Evolutionary conservation across 2,329 filamentous ascomycete species (phyloP).

Genomic region (Aurifilum marmelostoma): DNA sequence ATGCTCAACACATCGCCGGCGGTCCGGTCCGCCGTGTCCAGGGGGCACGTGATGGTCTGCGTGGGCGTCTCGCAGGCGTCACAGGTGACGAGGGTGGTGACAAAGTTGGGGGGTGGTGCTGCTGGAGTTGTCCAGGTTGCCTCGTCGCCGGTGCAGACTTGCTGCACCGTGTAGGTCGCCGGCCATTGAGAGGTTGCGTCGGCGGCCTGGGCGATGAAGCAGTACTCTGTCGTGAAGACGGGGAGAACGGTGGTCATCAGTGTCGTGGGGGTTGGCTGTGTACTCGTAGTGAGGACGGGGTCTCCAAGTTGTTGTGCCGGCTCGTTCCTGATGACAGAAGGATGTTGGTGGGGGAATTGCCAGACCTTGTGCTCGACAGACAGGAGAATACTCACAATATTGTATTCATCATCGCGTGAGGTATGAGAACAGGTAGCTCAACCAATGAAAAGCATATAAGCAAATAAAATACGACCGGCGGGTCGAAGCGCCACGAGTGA

Average conservation of each 20-base stretch:
- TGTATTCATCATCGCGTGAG: background rate
- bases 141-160: constrained; percentile 40
- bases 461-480: background rate
- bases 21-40: constrained; percentile 38
- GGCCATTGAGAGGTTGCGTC: constrained; percentile 44
- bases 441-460: background rate
- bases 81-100: constrained; percentile 43
- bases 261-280: background rate
- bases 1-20: constrained; percentile 34
- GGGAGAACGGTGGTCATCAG: constrained; percentile 34
- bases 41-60: constrained; percentile 44
- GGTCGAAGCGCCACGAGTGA: constrained; percentile 1
- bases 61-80: constrained; percentile 37
- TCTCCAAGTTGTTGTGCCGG: background rate
- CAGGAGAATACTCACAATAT: constrained; percentile 18
- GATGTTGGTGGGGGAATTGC: background rate
- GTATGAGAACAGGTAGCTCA: background rate
- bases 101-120: constrained; percentile 43
- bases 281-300: background rate
- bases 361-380: background rate
- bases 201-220: constrained; percentile 42
- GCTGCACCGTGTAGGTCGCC: constrained; percentile 46
- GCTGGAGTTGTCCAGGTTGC: constrained; percentile 36
- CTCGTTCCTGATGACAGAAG: background rate
- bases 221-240: constrained; percentile 44